Evolutionary conservation across 129 eudicot genomes (phyloP).

Genomic region (Chrysanthemum makinoi): DNA sequence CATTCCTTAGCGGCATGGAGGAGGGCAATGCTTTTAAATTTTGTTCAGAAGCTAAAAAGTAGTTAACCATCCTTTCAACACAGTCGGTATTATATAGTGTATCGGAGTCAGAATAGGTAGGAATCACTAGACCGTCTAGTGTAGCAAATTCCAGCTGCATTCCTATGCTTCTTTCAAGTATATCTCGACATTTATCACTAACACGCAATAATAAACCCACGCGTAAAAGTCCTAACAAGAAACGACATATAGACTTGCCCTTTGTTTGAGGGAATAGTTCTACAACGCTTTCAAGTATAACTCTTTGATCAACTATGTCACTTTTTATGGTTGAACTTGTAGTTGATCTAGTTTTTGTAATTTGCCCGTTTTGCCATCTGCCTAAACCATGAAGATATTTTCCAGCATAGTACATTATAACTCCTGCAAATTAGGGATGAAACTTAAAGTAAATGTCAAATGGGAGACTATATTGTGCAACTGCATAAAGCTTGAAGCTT

Average conservation of each 20-base stretch:
- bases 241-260: slow-evolving; percentile 71
- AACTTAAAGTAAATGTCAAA: background rate
- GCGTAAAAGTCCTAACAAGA: slow-evolving; percentile 71
- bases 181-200: slow-evolving; percentile 45
- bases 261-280: slow-evolving; percentile 68
- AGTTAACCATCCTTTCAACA: slow-evolving; percentile 59
- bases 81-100: slow-evolving; percentile 63
- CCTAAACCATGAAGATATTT: slow-evolving; percentile 74
- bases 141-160: slow-evolving; percentile 71
- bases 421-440: slow-evolving; percentile 29
- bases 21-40: slow-evolving; percentile 41
- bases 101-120: slow-evolving; percentile 70
- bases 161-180: slow-evolving; percentile 76
- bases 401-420: slow-evolving; percentile 58
- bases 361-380: slow-evolving; percentile 65
- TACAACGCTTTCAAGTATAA: slow-evolving; percentile 53
- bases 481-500: background rate
- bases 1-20: slow-evolving; percentile 48
- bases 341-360: slow-evolving; percentile 46
- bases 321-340: slow-evolving; percentile 55
- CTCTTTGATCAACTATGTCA: slow-evolving; percentile 47
- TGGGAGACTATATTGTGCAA: background rate
- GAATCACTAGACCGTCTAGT: slow-evolving; percentile 72
- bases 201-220: slow-evolving; percentile 68
- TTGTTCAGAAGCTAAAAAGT: slow-evolving; percentile 51